A percentile compares a stretch with the other conserved stretches of the same genome.
These are phyloP conservation scores for Colletotrichum theobromicola DNA, from an alignment of 2,329 filamentous ascomycete genomes.

Conservation along the genomic window DNA sequence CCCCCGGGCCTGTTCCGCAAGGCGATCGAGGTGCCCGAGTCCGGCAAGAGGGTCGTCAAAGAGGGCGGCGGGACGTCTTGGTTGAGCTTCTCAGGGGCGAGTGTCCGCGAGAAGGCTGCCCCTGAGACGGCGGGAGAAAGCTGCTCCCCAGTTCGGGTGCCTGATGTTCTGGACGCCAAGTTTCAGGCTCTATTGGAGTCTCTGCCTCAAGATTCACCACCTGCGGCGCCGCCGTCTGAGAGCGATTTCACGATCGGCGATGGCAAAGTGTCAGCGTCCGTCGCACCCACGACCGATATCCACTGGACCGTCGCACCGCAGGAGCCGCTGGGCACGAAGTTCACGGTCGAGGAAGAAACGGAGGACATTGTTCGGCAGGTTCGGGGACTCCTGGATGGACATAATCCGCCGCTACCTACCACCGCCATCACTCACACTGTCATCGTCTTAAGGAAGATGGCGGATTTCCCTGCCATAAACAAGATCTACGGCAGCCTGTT, in stretches of 20 bases:
- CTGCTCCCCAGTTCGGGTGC: constrained; percentile 53
- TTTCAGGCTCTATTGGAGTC: constrained; percentile 52
- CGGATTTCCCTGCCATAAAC: constrained; percentile 79
- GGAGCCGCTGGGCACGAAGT: background rate
- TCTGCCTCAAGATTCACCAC: constrained; percentile 23
- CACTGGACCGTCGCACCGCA: constrained; percentile 46
- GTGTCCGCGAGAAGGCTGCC: constrained; percentile 49
- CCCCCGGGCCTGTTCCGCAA: constrained; percentile 75
- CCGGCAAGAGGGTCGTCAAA: constrained; percentile 55
- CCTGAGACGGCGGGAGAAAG: constrained; percentile 12
- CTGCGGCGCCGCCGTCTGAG: background rate
- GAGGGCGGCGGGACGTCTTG: constrained; percentile 83
- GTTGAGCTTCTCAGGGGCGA: constrained; percentile 66
- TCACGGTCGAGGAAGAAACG: constrained; percentile 52
- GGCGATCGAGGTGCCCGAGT: constrained; percentile 66
- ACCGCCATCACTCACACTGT: constrained; percentile 58
- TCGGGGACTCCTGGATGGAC: constrained; percentile 40
- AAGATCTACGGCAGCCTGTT: constrained; percentile 78
- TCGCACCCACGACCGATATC: constrained; percentile 10
- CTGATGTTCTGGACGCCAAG: constrained; percentile 68
- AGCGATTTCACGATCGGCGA: background rate
- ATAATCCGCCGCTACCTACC: constrained; percentile 36
- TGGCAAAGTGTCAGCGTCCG: background rate
- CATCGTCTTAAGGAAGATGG: constrained; percentile 80
- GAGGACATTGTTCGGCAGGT: constrained; percentile 52